phyloP scores from a whole-genome alignment of 768 basidiomycete species.

The Tricholoma flavovirens region DNA sequence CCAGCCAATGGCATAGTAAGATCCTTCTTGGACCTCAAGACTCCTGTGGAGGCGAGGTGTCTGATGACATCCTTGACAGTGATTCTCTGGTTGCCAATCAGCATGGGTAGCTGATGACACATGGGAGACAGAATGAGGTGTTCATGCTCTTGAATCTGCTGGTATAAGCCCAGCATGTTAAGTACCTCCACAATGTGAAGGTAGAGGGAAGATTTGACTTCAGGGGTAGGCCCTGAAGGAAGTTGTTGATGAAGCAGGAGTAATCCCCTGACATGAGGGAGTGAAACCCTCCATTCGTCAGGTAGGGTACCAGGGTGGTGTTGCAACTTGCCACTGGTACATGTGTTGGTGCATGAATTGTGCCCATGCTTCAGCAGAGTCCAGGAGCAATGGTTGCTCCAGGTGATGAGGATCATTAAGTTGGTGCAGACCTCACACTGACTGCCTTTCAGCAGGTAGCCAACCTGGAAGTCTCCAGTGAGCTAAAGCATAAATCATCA shows the following conservation, averaged over 20 bases:
- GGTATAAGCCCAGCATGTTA: neutral
- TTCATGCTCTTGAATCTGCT: neutral
- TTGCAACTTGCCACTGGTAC: neutral
- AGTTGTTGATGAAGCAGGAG: neutral
- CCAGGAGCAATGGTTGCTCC: neutral
- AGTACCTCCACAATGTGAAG: neutral
- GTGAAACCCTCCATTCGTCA: neutral
- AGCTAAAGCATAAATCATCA: neutral
- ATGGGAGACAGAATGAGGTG: neutral
- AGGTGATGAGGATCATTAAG: neutral
- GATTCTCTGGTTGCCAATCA: neutral
- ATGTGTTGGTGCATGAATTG: neutral
- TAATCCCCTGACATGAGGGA: neutral
- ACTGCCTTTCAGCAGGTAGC: neutral
- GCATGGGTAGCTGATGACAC: neutral
- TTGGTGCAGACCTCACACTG: neutral
- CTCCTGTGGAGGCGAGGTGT: neutral
- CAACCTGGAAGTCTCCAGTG: neutral
- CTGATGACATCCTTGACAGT: neutral
- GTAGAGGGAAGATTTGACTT: neutral
- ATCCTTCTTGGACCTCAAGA: neutral
- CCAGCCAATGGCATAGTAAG: neutral
- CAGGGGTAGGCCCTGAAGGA: neutral
- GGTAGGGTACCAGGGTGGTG: neutral
- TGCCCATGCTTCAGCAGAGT: neutral